These are phyloP conservation scores for Claviceps sp. DNA, from an alignment of 2,329 filamentous ascomycete species.

Conservation along the genomic window DNA sequence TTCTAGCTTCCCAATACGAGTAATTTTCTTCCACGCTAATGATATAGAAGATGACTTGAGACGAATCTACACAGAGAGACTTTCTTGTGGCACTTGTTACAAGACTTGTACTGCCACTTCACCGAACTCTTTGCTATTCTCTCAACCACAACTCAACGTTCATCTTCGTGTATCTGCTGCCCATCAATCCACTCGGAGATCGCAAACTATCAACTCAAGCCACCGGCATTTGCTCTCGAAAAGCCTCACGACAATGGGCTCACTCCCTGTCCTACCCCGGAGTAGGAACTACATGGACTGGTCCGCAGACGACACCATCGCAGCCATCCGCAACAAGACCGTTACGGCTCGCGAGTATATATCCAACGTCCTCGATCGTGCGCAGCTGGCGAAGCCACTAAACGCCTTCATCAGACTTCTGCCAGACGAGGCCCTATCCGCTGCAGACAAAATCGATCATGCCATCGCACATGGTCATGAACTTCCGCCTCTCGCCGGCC, in stretches of 20 bases:
- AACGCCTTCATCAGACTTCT: slow-evolving; percentile 4
- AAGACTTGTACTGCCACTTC: too few species aligned
- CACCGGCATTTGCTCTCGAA: background rate
- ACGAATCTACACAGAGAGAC: background rate
- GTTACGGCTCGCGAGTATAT: slow-evolving; percentile 3
- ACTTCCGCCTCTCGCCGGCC: slow-evolving; percentile 10
- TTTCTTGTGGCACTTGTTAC: too few species aligned
- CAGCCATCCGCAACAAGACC: slow-evolving; percentile 1
- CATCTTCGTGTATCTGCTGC: too few species aligned
- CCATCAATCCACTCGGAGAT: too few species aligned
- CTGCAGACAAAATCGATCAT: slow-evolving; percentile 1
- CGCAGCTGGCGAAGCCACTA: background rate
- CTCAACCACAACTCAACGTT: too few species aligned
- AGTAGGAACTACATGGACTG: background rate
- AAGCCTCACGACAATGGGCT: background rate
- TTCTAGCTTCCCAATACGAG: background rate
- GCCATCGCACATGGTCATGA: slow-evolving; percentile 4
- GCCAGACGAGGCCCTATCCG: background rate
- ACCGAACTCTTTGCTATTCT: too few species aligned
- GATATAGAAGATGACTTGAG: background rate
- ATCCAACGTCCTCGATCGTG: slow-evolving; percentile 1
- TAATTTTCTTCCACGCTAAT: background rate
- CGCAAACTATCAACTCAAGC: background rate
- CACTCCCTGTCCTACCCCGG: background rate
- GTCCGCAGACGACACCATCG: slow-evolving; percentile 3